Evolutionary conservation across 768 basidiomycete genomes (phyloP).

Genomic region (Tubosaeta sp.): DNA sequence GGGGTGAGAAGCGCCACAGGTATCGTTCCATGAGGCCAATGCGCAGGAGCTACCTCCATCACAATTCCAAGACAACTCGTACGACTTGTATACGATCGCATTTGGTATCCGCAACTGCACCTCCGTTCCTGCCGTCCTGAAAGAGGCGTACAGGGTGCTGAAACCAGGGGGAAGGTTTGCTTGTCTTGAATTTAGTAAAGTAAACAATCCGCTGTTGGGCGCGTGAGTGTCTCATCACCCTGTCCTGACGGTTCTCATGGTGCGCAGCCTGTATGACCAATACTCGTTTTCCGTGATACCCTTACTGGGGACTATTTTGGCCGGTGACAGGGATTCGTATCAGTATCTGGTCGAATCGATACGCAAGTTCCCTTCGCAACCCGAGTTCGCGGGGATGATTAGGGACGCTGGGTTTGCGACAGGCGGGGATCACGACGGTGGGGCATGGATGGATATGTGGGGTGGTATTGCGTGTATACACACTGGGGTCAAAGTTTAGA

Average conservation of each 20-base stretch:
- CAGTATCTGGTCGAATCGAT: constrained; percentile 99
- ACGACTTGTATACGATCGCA: constrained; percentile 97
- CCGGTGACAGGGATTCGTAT: constrained; percentile 91
- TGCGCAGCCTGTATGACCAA: constrained; percentile 77
- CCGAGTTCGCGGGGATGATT: constrained; percentile 87
- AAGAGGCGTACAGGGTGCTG: constrained; percentile 88
- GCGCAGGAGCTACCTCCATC: constrained; percentile 72
- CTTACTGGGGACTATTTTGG: constrained; percentile 92
- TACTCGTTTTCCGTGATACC: constrained; percentile 97
- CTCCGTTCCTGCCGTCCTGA: constrained; percentile 79
- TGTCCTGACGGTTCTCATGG: constrained; percentile 3
- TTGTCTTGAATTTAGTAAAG: constrained; percentile 94
- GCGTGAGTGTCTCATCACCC: constrained; percentile 50
- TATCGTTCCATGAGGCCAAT: constrained; percentile 90
- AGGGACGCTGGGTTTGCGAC: constrained; percentile 77
- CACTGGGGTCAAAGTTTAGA: constrained; percentile 73
- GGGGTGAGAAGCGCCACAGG: constrained; percentile 68
- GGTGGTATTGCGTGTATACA: constrained; percentile 87
- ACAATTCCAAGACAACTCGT: constrained; percentile 74
- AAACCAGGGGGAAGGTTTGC: constrained; percentile 96
- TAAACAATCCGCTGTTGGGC: constrained; percentile 81
- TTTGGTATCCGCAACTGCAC: constrained; percentile 99
- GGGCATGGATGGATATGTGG: constrained; percentile 84
- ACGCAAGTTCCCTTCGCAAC: constrained; percentile 84
- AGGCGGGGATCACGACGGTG: constrained; percentile 68